Base-by-base conservation (phyloP, 2,329 filamentous ascomycete species). In the Colletotrichum cereale region DNA sequence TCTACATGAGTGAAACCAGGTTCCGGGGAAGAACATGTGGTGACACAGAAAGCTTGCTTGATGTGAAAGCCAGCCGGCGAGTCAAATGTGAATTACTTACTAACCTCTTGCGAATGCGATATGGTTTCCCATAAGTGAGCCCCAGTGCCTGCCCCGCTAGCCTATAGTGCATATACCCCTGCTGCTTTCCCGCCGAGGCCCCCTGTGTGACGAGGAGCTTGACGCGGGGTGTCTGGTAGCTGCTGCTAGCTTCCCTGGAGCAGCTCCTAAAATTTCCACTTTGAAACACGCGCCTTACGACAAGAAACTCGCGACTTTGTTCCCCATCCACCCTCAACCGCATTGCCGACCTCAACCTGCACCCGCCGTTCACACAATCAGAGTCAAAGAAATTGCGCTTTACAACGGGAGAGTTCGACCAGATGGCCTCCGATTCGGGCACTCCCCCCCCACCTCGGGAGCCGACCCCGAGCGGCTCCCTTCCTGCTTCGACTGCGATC, bases 401-500 rank as follows among this genome's bases (percentile, higher is more conserved):
- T 31, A 26, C 44, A 47, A 31, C 18, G 8, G 48, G 36, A 29
- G 7, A 55, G 3, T 24, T 21, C 38, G 58, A 40, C 52, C 29
- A 60, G 52, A 83, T 83, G 81, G 78, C 79, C 31, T 79, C 83
- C 29, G 82, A 82, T 31, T 73, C 77, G 24, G 81, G 79, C 50
- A 79, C 78, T 63, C 81, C 82, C 36, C 84, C 84, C 66, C 81
- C 82, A 44, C 84, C 84, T 62, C 76, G 80, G 70, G 84, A 86
- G 75, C 74, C 81, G 24, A 84, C 82, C 8, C 82, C 84, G 36
- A 79, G 79, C 29, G 75, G 80, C 21, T 77, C 82, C 7, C 76
- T 82, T 36, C 47, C 75, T 36, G 50, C 69, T 83, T 75, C 87
- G 79, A 82, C 86, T 62, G 85, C 85, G 12, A 82, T 91, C 31